Conservation (phyloP, 2,329 filamentous ascomycete genomes). For the Chaetomium sp. region DNA sequence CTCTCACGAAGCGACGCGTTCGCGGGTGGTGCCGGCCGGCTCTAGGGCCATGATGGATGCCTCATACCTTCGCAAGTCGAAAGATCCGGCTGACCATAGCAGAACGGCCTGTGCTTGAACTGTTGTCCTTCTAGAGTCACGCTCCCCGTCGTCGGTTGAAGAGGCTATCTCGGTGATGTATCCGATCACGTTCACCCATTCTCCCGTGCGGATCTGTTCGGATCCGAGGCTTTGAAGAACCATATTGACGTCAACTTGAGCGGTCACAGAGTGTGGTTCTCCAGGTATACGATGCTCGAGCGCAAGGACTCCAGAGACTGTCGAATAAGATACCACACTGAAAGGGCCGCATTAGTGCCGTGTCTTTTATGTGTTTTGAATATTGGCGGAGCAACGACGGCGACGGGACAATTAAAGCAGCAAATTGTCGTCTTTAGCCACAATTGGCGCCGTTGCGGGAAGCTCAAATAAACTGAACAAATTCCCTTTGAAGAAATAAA, state of each 20-base stretch:
- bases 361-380: too few relatives aligned
- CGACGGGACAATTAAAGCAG: too few relatives aligned
- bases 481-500: not conserved
- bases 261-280: slow-evolving; percentile 36
- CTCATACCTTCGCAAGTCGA: slow-evolving; percentile 69
- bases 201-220: slow-evolving; percentile 62
- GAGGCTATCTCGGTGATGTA: slow-evolving; percentile 47
- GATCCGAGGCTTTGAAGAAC: slow-evolving; percentile 59
- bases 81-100: slow-evolving; percentile 67
- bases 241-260: slow-evolving; percentile 64
- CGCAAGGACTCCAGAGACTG: slow-evolving; percentile 52
- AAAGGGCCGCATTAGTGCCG: too few relatives aligned
- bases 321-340: slow-evolving; percentile 47
- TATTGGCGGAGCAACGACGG: too few relatives aligned
- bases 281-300: slow-evolving; percentile 62
- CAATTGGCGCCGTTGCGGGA: not conserved
- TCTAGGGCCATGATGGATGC: slow-evolving; percentile 36
- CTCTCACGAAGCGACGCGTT: not conserved
- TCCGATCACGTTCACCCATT: slow-evolving; percentile 85
- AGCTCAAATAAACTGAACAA: not conserved
- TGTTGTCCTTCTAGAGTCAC: slow-evolving; percentile 1
- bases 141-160: slow-evolving; percentile 7
- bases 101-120: slow-evolving; percentile 65
- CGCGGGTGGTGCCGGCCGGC: not conserved
- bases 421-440: not conserved